Percentiles rank a stretch among this genome's conserved stretches.
Conservation (phyloP, 257 asterid genomes). For the Solanum dulcamara region DNA sequence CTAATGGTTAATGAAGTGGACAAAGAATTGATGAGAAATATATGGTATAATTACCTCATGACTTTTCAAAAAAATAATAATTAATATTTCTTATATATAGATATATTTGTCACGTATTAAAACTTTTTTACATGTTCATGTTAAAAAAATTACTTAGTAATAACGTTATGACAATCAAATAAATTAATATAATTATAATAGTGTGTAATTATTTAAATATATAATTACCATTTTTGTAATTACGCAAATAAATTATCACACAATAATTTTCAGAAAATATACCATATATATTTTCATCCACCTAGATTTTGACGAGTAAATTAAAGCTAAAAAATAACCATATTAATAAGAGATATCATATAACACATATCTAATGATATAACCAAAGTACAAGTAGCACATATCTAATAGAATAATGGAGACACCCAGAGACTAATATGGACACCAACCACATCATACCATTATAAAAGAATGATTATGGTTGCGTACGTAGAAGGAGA, state of each 20-base stretch:
- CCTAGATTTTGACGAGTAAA: background rate
- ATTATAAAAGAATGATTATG: background rate
- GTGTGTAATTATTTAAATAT: no score
- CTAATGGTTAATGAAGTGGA: background rate
- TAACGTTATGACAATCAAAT: background rate
- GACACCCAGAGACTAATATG: background rate
- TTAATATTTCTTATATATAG: background rate
- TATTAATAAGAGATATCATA: background rate
- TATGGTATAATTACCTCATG: background rate
- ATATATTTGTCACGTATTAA: background rate
- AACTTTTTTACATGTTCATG: background rate
- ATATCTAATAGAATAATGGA: background rate
- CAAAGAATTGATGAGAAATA: background rate
- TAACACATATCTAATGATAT: background rate
- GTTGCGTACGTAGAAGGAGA: background rate
- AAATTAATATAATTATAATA: no score
- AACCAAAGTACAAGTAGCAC: background rate
- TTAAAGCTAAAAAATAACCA: no score
- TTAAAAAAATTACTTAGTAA: background rate
- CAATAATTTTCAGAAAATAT: background rate
- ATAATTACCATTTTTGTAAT: background rate
- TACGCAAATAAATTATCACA: background rate
- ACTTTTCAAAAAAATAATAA: no score
- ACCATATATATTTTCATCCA: background rate
- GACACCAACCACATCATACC: background rate